Evolutionary conservation across 148 eudicot species (phyloP), one percentile per base, ranked within the genome.

Genomic region (Arctostaphylos glauca): DNA sequence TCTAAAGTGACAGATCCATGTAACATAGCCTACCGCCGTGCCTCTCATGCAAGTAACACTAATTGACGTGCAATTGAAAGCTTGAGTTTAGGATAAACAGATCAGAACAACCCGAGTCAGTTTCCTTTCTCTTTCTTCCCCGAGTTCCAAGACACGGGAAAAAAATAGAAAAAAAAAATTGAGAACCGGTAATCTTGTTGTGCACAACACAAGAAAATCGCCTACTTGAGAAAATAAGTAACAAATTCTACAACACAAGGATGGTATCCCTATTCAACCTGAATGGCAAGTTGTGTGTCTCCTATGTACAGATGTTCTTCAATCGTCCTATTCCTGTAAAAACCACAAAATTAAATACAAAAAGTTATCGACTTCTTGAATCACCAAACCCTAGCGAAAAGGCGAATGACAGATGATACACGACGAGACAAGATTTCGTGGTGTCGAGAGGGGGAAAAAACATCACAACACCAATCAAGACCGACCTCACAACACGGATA

Each of bases 301-400:
- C 50, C 31, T 80, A 66, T 80, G 23, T 64, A 64, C 74, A 80
- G 38, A 64, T n/a, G 73, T 47, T 79, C 70, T 44, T 16, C 23
- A 9, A 43, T 79, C 43, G 54, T 80, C n/a, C 59, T 79, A 9
- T 23, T 48, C 23, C 49, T n/a, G 38, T 16, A 50, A 48, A 49
- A 13, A 66, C 50, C 60, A 66, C 46, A 19, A 56, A 43, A 60
- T 12, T 12, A 21, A 62, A 19, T 8, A 21, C 52, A 48, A 79
- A 60, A 62, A 21, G 56, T 49, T 13, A 1, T 18, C 73, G 14
- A 79, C 50, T 16, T 21, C 81, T 60, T 79, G 81, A 79, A 47
- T 60, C 55, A 21, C 44, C 14, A 19, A 62, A 64, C 73, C 16
- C 21, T 3, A 62, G 3, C 31, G 64, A 62, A 8, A 44, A n/a